Conservation (phyloP, 2,329 filamentous ascomycete species). For the Fusarium bulbicola region DNA sequence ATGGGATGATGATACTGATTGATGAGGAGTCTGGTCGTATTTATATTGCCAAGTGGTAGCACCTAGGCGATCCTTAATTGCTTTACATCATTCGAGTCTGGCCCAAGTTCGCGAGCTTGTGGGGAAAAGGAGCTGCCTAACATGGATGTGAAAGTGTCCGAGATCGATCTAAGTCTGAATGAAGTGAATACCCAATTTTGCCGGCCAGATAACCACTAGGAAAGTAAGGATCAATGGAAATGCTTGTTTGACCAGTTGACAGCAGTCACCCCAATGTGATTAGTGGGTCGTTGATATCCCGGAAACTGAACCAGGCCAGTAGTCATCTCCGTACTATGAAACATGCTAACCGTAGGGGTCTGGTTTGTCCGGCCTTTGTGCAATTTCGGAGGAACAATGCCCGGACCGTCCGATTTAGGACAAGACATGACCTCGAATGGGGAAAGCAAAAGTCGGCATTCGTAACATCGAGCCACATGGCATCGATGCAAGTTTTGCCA, state of each 20-base stretch:
- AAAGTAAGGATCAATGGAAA: background rate
- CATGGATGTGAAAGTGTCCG: conserved; percentile 2
- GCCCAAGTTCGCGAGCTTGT: background rate
- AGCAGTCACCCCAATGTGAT: background rate
- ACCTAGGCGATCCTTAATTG: background rate
- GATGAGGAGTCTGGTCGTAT: background rate
- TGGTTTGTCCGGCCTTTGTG: conserved; percentile 23
- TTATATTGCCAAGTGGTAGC: conserved; percentile 9
- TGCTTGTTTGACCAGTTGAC: background rate
- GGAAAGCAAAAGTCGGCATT: conserved; percentile 1
- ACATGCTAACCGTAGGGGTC: background rate
- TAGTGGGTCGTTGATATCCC: conserved; percentile 12
- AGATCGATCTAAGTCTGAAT: background rate
- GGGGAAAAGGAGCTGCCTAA: conserved; percentile 1
- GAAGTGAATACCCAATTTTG: conserved; percentile 13
- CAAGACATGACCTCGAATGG: background rate
- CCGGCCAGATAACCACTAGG: conserved; percentile 8
- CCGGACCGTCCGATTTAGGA: conserved; percentile 16
- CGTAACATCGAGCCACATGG: conserved; percentile 13
- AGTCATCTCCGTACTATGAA: conserved; percentile 26
- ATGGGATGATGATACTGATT: background rate
- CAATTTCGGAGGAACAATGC: conserved; percentile 28
- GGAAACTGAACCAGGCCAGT: background rate
- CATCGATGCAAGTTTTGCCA: background rate
- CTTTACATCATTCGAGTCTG: background rate